Evolutionary conservation across 345 rosid species (phyloP).

Genomic region (Populus euphratica): DNA sequence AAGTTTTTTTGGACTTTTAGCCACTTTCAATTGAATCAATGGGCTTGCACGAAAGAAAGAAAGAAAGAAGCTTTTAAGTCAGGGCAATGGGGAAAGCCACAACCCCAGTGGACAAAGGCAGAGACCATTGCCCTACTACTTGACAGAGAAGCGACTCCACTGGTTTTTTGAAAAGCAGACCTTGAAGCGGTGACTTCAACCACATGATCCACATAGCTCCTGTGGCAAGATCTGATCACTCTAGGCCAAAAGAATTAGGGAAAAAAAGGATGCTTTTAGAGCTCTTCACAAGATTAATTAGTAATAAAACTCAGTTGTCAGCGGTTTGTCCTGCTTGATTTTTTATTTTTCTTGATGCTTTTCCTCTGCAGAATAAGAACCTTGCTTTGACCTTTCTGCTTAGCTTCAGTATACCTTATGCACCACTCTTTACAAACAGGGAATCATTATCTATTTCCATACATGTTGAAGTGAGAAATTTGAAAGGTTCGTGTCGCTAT

Average conservation of each 20-base stretch:
- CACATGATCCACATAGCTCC: too few relatives aligned
- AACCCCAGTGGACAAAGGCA: too few relatives aligned
- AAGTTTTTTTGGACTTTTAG: too few relatives aligned
- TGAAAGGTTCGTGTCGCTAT: conserved; percentile 10
- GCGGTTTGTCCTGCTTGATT: neutral
- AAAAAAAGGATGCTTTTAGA: neutral
- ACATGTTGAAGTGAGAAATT: conserved; percentile 3
- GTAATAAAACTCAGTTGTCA: neutral
- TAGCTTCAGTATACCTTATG: neutral
- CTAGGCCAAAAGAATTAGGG: neutral
- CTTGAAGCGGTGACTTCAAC: too few relatives aligned
- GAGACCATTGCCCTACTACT: too few relatives aligned
- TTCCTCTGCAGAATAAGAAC: neutral
- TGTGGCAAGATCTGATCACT: too few relatives aligned
- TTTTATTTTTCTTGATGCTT: neutral
- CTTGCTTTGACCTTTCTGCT: neutral
- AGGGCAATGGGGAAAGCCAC: too few relatives aligned
- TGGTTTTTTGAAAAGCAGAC: too few relatives aligned
- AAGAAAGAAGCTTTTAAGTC: too few relatives aligned
- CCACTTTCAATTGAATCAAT: too few relatives aligned
- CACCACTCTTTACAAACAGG: conserved; percentile 4
- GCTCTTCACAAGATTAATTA: neutral
- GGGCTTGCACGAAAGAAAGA: too few relatives aligned
- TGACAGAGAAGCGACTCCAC: too few relatives aligned
- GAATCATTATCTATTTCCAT: conserved; percentile 11